Conservation (phyloP, 306 rosid species). For the Canavalia gladiata region DNA sequence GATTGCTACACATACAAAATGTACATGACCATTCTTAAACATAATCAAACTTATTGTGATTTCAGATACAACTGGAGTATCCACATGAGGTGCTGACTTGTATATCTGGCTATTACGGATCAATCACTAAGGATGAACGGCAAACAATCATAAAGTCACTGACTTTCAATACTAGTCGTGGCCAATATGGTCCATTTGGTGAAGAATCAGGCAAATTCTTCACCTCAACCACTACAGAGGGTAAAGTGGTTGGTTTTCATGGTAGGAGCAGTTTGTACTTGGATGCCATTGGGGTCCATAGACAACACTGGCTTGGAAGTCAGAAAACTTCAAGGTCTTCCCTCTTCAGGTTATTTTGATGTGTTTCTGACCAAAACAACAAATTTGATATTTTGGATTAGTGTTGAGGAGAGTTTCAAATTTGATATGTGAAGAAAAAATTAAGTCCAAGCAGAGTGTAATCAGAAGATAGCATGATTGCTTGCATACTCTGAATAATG, state of each 20-base stretch:
- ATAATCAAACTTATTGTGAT: constrained; percentile 17
- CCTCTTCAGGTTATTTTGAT: constrained; percentile 66
- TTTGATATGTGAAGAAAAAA: constrained; percentile 10
- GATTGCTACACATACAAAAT: background rate
- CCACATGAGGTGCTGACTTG: constrained; percentile 85
- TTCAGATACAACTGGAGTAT: constrained; percentile 81
- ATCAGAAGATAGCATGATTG: constrained; percentile 19
- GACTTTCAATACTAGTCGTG: constrained; percentile 80
- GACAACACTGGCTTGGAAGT: constrained; percentile 96
- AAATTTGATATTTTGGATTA: constrained; percentile 13
- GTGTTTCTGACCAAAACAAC: constrained; percentile 39
- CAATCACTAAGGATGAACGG: constrained; percentile 58
- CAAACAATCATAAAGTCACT: constrained; percentile 73
- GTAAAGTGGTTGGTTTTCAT: constrained; percentile 91
- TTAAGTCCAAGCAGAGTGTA: background rate
- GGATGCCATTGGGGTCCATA: constrained; percentile 93
- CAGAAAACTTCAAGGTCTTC: constrained; percentile 66
- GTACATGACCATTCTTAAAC: background rate
- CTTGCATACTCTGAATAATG: constrained; percentile 24
- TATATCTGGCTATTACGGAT: constrained; percentile 80
- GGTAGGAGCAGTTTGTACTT: constrained; percentile 83
- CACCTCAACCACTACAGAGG: constrained; percentile 89
- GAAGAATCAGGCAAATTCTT: constrained; percentile 86
- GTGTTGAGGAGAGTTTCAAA: constrained; percentile 26
- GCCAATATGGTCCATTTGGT: constrained; percentile 93